Base-by-base conservation (phyloP, 1,139 yeast species). In the Scheffersomyces segobiensis region DNA sequence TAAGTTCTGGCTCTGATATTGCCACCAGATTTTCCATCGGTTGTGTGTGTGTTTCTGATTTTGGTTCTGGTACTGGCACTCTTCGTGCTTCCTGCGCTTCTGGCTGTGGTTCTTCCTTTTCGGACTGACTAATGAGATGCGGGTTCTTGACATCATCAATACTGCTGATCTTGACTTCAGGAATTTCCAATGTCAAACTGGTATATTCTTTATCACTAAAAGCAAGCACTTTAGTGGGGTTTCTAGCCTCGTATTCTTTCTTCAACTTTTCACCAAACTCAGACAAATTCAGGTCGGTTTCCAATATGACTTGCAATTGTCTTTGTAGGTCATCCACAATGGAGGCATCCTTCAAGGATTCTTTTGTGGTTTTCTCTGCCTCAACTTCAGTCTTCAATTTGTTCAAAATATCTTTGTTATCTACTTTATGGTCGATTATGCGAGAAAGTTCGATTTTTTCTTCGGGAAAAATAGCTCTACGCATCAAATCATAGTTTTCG, bases 401-500 rank as follows among this genome's bases (percentile, higher is more conserved):
- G 3, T 61, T 60, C 46, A 73, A 56, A 18, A 59, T 55, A 3
- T 56, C 60, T n/a, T 62, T 54, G 1, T 63, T 68, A 54, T 68
- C 72, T 49, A 60, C 65, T 10, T 58, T 62, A 3, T 68, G 62
- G 14, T 70, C 73, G 46, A 58, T 67, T 32, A 77, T 65, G 47
- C 70, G 63, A 5, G 56, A 39, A 8, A 49, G 49, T 7, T 54
- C 57, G 17, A 48, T 19, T 8, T 52, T 54, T 8, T 50, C 54
- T 3, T 32, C 52, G 21, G 57, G 56, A 6, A 62, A 53, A 18
- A 65, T 52, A 1, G 62, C 54, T 14, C 57, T 55, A 26, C 64
- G 61, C 66, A 79, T 71, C 65, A 75, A 67, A 56, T 78, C 80
- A 53, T 71, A 64, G 55, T 74, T 76, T 57, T 80, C 83, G 21